phyloP scores from a whole-genome alignment of 306 rosid genomes.

The Malus sieversii region DNA sequence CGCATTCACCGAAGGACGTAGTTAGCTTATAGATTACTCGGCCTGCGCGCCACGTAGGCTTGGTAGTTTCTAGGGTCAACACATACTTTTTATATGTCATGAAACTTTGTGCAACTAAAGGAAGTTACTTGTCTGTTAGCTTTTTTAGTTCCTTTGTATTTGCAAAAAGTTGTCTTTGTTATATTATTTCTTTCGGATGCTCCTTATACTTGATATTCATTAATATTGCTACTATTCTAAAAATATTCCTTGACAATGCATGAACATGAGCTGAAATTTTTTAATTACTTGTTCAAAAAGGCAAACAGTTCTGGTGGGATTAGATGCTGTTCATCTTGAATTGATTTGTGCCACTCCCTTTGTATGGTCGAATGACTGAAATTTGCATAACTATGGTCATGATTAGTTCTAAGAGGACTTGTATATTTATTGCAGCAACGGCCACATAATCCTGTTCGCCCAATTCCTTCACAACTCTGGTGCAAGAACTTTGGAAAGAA shows the following conservation, averaged over 20 bases:
- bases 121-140: neutral
- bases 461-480: slow-evolving; percentile 96
- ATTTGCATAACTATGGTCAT: slow-evolving; percentile 9
- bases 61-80: no score
- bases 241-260: slow-evolving; percentile 1
- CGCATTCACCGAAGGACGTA: no score
- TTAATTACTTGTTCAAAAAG: neutral
- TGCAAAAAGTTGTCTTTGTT: neutral
- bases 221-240: neutral
- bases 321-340: slow-evolving; percentile 16
- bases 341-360: slow-evolving; percentile 10
- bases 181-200: neutral
- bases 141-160: neutral
- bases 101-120: neutral
- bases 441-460: slow-evolving; percentile 93
- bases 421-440: slow-evolving; percentile 69
- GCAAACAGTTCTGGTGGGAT: neutral
- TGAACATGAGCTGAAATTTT: neutral
- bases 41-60: no score
- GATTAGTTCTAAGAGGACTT: slow-evolving; percentile 15
- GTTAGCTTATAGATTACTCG: no score
- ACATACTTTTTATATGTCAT: neutral
- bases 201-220: neutral
- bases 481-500: slow-evolving; percentile 91
- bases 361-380: slow-evolving; percentile 6